Conservation (phyloP, 2,329 filamentous ascomycete species). For the Blastomyces percursus region DNA sequence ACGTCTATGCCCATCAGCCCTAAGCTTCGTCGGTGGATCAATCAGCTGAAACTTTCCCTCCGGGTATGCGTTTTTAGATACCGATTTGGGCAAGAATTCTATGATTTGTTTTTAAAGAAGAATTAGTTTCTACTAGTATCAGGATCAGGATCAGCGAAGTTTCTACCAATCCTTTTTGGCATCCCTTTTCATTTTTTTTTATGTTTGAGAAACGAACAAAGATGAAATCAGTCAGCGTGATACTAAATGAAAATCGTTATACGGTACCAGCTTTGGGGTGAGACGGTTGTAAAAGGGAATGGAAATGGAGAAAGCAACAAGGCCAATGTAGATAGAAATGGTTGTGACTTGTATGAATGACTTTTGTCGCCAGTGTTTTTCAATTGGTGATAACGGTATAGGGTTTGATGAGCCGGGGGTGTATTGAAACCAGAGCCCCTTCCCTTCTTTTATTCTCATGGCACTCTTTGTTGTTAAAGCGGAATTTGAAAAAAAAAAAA, state of each 20-base stretch:
- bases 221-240: no score
- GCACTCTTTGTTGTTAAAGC: not conserved
- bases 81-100: constrained; percentile 14
- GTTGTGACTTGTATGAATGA: not conserved
- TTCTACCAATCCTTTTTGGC: not conserved
- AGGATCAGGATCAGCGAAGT: no score
- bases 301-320: not conserved
- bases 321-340: not conserved
- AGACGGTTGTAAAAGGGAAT: not conserved
- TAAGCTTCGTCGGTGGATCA: constrained; percentile 13
- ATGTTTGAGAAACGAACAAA: no score
- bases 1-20: constrained; percentile 16
- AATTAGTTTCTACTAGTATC: not conserved
- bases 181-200: no score
- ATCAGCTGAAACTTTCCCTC: constrained; percentile 12
- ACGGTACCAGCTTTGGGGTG: not conserved
- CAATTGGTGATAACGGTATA: not conserved
- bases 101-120: not conserved
- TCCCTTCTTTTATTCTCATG: not conserved
- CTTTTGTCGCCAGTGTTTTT: not conserved
- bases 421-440: no score
- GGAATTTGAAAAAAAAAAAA: not conserved
- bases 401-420: no score
- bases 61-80: constrained; percentile 12
- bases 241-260: not conserved